These are phyloP conservation scores for Musa beccarii DNA, from an alignment of 176 grass and related monocot genomes.

Conservation along the genomic window DNA sequence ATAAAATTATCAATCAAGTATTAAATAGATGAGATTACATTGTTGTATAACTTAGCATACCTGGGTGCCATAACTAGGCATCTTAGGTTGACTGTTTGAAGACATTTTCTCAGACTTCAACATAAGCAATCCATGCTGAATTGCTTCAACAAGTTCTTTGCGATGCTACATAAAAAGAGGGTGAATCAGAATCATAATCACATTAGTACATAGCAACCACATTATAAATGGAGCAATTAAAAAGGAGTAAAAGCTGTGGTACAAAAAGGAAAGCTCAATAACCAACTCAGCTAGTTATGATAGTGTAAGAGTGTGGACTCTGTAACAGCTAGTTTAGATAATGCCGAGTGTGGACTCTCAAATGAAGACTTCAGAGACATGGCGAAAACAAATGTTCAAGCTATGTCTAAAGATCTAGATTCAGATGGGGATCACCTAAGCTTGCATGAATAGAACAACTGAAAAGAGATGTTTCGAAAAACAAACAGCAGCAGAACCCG, in stretches of 20 bases:
- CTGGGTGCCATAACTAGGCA: conserved; percentile 99
- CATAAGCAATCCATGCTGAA: conserved; percentile 85
- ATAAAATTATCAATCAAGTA: background rate
- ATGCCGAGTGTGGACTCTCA: background rate
- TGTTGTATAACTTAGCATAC: conserved; percentile 21
- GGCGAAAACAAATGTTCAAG: background rate
- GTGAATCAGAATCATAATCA: background rate
- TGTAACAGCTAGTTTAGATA: too few species aligned
- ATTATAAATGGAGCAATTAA: background rate
- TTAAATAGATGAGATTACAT: background rate
- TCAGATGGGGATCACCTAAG: background rate
- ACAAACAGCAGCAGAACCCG: too few species aligned
- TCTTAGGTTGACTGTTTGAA: conserved; percentile 69
- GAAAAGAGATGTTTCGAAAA: background rate
- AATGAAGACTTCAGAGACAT: background rate
- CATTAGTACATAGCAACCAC: background rate
- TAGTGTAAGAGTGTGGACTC: too few species aligned
- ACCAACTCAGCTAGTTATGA: too few species aligned
- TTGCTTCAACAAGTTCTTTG: conserved; percentile 72
- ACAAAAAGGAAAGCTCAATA: too few species aligned
- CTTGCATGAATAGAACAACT: background rate
- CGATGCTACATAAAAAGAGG: conserved; percentile 46
- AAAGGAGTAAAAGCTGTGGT: background rate
- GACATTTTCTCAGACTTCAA: conserved; percentile 80
- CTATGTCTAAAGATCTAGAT: background rate